Evolutionary conservation across 2,329 filamentous ascomycete genomes (phyloP).

Genomic region (Dendrostoma leiphaemia): DNA sequence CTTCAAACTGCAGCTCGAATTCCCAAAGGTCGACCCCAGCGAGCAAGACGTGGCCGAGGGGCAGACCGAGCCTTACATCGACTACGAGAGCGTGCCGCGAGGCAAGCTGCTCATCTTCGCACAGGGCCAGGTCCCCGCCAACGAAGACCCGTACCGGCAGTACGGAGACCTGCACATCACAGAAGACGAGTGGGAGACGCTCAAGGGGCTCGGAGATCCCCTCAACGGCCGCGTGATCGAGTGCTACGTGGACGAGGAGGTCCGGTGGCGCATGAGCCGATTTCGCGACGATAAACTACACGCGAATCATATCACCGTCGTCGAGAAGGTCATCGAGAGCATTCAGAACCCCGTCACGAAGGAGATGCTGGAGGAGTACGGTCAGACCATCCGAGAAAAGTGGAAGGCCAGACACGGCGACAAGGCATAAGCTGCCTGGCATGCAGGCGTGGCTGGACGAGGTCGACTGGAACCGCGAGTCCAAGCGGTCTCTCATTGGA

Average conservation of each 20-base stretch:
- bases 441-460: neutral
- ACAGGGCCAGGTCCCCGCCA: slow-evolving; percentile 47
- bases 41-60: slow-evolving; percentile 67
- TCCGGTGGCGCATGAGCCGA: slow-evolving; percentile 81
- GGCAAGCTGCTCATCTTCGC: slow-evolving; percentile 70
- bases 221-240: slow-evolving; percentile 89
- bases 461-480: no score
- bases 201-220: slow-evolving; percentile 72
- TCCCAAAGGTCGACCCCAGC: slow-evolving; percentile 69
- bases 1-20: slow-evolving; percentile 76
- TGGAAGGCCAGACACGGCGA: slow-evolving; percentile 66
- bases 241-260: slow-evolving; percentile 74
- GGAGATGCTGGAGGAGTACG: slow-evolving; percentile 71
- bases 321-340: slow-evolving; percentile 83
- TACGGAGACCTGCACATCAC: slow-evolving; percentile 70
- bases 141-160: slow-evolving; percentile 54
- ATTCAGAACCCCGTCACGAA: slow-evolving; percentile 84
- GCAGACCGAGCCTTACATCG: slow-evolving; percentile 59
- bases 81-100: slow-evolving; percentile 79
- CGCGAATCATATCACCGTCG: slow-evolving; percentile 83
- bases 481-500: no score
- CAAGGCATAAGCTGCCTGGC: neutral
- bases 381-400: slow-evolving; percentile 69
- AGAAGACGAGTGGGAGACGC: slow-evolving; percentile 75
- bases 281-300: slow-evolving; percentile 92